A percentile compares a stretch with the other conserved stretches of the same genome.
phyloP scores from a whole-genome alignment of 106 monocot genomes.

The Hemerocallis citrina region DNA sequence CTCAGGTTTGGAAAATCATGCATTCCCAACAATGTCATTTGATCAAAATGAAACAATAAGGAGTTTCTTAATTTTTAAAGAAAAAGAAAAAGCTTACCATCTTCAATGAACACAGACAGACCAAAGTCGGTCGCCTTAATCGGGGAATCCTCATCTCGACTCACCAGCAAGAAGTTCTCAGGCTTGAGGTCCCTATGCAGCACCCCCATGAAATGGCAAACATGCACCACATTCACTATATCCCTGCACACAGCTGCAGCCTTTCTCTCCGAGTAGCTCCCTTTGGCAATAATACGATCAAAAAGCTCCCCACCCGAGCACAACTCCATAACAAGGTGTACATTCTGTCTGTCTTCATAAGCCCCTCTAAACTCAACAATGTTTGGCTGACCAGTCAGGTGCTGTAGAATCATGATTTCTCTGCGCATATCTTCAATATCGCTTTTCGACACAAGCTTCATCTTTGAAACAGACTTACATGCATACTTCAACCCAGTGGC shows the following conservation, averaged over 20 bases:
- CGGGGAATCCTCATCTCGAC: slow-evolving; percentile 31
- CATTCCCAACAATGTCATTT: too few relatives aligned
- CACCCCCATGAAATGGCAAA: slow-evolving; percentile 84
- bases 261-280: slow-evolving; percentile 43
- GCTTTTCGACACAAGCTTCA: slow-evolving; percentile 27
- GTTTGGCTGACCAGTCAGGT: slow-evolving; percentile 63
- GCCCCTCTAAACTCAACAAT: slow-evolving; percentile 63
- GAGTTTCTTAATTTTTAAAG: too few relatives aligned
- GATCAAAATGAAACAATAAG: too few relatives aligned
- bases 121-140: slow-evolving; percentile 69
- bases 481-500: slow-evolving; percentile 32
- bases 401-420: slow-evolving; percentile 59
- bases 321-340: slow-evolving; percentile 68
- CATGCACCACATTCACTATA: slow-evolving; percentile 55
- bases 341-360: slow-evolving; percentile 41
- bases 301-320: slow-evolving; percentile 77
- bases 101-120: slow-evolving; percentile 67
- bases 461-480: slow-evolving; percentile 60
- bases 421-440: slow-evolving; percentile 49
- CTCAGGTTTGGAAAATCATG: too few relatives aligned
- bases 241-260: slow-evolving; percentile 39
- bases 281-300: slow-evolving; percentile 52
- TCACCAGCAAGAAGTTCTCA: slow-evolving; percentile 57
- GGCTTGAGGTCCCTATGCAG: slow-evolving; percentile 68
- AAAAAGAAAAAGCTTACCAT: slow-evolving; percentile 54